Evolutionary conservation across 73 alveolate genomes (phyloP), one percentile per base, ranked within the genome.

Genomic region (Uronychia binucleata): DNA sequence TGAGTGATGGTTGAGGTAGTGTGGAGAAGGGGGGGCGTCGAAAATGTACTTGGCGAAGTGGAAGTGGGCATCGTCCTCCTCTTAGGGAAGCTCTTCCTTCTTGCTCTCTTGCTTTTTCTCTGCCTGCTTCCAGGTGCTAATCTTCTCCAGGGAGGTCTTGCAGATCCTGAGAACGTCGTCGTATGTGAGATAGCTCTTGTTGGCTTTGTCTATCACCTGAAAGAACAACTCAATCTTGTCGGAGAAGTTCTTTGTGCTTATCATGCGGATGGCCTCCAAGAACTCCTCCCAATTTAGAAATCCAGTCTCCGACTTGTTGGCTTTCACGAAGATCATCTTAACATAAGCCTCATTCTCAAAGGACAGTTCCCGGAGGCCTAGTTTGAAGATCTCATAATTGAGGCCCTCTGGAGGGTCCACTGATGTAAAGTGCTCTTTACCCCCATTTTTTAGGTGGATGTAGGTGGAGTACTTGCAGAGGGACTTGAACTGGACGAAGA

Each of bases 211-310:
- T 1, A 87, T 86, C 29, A 80, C 77, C 26, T 81, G 28, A 35
- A 87, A 87, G 93, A 87, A 87, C 31, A 87, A 75, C n/a, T 87
- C 93, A 28, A 87, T 87, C 33, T 87, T 87, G 29, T 87, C 93
- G 11, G 77, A 74, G 32, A 81, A 30, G 31, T 87, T 82, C 30
- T 35, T 80, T 0, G 93, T 58, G 31, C 89, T 59, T 13, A 87
- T 87, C 80, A 78, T 34, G 26, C 83, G 60, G 33, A 87, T 26
- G 0, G 89, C 93, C 1, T 76, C 26, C 34, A 87, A 80, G 81
- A 87, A 87, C 30, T 87, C 93, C 35, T 87, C 79, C 93, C 93
- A 87, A 5, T 26, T 0, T 0, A 87, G n/a, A 58, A 57, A 87
- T 14, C 93, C 93, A 28, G 34, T 79, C 34, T 74, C 74, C 25